Evolutionary conservation across 2,329 filamentous ascomycete genomes (phyloP).

Genomic region (Cordyceps cicadae): DNA sequence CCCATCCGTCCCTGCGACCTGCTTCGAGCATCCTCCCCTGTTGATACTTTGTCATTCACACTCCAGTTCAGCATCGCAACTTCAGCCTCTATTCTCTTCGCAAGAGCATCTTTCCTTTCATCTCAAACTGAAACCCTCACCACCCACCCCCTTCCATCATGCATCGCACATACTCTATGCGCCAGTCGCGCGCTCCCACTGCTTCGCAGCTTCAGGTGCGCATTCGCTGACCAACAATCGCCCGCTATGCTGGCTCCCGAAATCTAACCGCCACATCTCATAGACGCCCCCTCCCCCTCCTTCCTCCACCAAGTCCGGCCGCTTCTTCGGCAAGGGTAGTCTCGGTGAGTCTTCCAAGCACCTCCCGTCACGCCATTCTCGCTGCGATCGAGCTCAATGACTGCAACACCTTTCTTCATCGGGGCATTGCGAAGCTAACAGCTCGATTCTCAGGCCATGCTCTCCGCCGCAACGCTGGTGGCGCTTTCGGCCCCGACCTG

Average conservation of each 20-base stretch:
- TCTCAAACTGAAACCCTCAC: neutral
- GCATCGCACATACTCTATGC: constrained; percentile 99
- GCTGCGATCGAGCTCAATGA: neutral
- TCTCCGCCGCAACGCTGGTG: constrained; percentile 65
- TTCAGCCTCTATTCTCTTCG: neutral
- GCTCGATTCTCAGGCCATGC: constrained; percentile 43
- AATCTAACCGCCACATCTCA: constrained; percentile 4
- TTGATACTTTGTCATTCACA: constrained; percentile 7
- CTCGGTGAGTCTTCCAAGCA: constrained; percentile 58
- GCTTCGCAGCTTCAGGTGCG: constrained; percentile 64
- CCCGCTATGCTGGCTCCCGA: neutral
- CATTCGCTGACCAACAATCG: neutral
- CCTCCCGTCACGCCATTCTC: neutral
- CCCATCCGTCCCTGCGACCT: constrained; percentile 8
- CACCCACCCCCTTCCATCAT: constrained; percentile 41
- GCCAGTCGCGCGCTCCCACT: constrained; percentile 90
- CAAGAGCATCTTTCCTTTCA: neutral
- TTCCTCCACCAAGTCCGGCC: constrained; percentile 82
- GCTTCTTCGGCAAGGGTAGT: constrained; percentile 79
- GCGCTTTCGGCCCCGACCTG: constrained; percentile 75
- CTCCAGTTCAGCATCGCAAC: constrained; percentile 1
- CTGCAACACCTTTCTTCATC: neutral
- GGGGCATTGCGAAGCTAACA: neutral
- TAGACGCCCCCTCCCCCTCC: constrained; percentile 90
- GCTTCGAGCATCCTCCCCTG: constrained; percentile 4